Evolutionary conservation across 345 rosid genomes (phyloP), one percentile per base, ranked within the genome.

Genomic region (Acer negundo): DNA sequence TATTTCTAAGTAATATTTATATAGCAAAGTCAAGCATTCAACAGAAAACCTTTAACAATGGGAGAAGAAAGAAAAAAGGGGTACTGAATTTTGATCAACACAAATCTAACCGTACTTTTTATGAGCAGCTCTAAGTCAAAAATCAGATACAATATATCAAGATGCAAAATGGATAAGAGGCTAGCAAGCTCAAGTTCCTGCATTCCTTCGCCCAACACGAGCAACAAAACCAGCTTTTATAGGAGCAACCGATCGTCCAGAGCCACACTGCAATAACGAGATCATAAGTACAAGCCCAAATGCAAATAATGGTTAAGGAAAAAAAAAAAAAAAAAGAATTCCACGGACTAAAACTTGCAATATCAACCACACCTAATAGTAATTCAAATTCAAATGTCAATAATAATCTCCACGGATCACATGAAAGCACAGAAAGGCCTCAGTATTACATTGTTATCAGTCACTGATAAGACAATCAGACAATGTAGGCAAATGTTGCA

Each of bases 191-290:
- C 64, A 93, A 46, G 94, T 84, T 75, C 90, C 90, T n/a, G 92
- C 71, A 66, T 86, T 93, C 74, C 97, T 90, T 17, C 98, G 93
- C 69, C 99, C 98, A 77, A 94, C 98, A 76, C 95, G 97, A n/a
- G 99, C 99, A 72, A 92, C 95, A 46, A 92, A 97, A 70, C 99
- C 98, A 80, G 95, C 93, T 86, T 94, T 94, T 80, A 97, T 97
- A 38, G 89, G 99, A 40, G 97, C 92, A 80, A 97, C 98, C 35
- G 99, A 97, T 78, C 98, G 84, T 72, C 95, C 97, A 35, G 97
- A 97, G 55, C 98, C 97, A 82, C 98, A 94, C 99, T 94, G 91
- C 85, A 85, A 15, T 1, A 51, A 51, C 2, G 10, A 59, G 70
- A 69, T 7, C 62, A 20, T 24, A 35, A 62, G 1, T 49, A 10